Evolutionary conservation across 139 green algal genomes (phyloP).

Genomic region (Choricystis sp.): DNA sequence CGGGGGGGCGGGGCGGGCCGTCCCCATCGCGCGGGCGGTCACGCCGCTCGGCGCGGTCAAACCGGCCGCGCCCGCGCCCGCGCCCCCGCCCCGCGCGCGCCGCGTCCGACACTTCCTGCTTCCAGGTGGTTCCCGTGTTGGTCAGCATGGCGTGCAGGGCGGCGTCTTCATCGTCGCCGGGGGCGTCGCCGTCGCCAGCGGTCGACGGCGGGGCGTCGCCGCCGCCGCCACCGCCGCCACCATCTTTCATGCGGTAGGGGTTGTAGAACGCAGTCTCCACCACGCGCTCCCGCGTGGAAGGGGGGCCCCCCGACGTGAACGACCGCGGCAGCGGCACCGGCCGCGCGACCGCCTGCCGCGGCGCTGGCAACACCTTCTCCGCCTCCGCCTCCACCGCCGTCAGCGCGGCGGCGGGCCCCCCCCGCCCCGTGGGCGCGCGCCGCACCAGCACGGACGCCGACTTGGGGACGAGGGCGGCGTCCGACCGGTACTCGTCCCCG

Average conservation of each 20-base stretch:
- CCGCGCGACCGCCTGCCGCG: neutral
- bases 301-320: too few relatives aligned
- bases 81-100: conserved; percentile 8
- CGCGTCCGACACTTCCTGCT: conserved; percentile 3
- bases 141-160: neutral
- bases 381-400: too few relatives aligned
- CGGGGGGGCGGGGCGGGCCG: neutral
- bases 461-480: conserved; percentile 28
- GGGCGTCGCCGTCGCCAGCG: neutral
- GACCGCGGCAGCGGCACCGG: too few relatives aligned
- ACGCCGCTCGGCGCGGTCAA: conserved; percentile 2
- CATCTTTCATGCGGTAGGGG: conserved; percentile 2
- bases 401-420: neutral
- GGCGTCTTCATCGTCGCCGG: neutral
- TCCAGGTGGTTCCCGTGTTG: neutral
- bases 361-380: neutral
- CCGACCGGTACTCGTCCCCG: conserved; percentile 24
- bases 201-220: neutral
- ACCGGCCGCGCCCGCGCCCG: conserved; percentile 11
- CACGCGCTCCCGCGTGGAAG: too few relatives aligned
- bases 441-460: conserved; percentile 29
- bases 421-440: conserved; percentile 17
- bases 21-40: conserved; percentile 1
- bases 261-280: too few relatives aligned
- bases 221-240: conserved; percentile 1